These are phyloP conservation scores for Mortierella sp. DNA, from an alignment of 371 early-diverging fungal species.

Conservation along the genomic window DNA sequence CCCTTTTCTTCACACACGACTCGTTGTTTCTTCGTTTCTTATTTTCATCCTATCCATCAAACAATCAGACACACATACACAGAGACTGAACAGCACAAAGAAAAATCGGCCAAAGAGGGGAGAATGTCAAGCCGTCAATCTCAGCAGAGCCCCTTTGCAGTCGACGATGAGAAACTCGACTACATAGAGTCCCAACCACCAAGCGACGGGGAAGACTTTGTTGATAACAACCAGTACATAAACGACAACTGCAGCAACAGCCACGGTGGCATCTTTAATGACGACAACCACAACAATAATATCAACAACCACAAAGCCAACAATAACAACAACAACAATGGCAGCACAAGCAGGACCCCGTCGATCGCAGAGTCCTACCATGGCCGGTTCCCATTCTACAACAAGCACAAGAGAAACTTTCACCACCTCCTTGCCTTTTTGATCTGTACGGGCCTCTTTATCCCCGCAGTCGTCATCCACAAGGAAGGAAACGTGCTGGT, in stretches of 20 bases:
- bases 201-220: conserved; percentile 23
- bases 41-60: neutral
- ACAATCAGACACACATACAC: neutral
- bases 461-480: conserved; percentile 29
- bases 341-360: neutral
- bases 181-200: conserved; percentile 38
- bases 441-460: conserved; percentile 29
- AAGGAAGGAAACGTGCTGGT: conserved; percentile 39
- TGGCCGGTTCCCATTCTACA: conserved; percentile 25
- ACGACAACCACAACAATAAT: neutral
- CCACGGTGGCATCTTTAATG: neutral
- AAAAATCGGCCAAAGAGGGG: neutral
- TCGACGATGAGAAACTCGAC: conserved; percentile 42
- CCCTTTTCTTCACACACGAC: neutral
- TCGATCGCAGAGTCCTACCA: conserved; percentile 14
- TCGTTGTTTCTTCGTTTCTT: neutral
- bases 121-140: conserved; percentile 8
- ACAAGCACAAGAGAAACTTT: conserved; percentile 13
- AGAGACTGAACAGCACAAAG: neutral
- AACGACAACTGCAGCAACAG: neutral
- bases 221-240: neutral
- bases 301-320: neutral
- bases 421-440: conserved; percentile 17
- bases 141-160: conserved; percentile 13
- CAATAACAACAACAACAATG: neutral